A percentile compares a stretch with the other conserved stretches of the same genome.
These are phyloP conservation scores for Friedmanniomyces simplex DNA, from an alignment of 495 filamentous ascomycete species.

Conservation along the genomic window DNA sequence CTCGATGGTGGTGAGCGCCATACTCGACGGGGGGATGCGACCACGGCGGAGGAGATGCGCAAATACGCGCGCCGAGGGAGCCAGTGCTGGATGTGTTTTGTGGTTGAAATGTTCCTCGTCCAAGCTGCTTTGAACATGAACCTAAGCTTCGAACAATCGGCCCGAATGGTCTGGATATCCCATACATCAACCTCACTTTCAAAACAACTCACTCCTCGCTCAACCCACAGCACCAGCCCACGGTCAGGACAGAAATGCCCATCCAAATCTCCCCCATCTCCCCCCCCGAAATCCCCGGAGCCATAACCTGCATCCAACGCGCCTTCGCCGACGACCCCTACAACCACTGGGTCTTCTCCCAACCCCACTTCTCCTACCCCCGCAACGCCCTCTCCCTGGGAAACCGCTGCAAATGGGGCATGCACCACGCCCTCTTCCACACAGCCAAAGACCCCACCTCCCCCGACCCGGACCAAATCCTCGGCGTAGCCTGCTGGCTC, in stretches of 20 bases:
- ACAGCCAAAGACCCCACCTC: constrained; percentile 44
- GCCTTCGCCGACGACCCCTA: constrained; percentile 59
- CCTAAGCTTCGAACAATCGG: too few species aligned
- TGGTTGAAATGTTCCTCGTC: too few species aligned
- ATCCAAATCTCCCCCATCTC: constrained; percentile 46
- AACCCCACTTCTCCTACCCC: constrained; percentile 39
- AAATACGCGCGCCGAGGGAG: constrained; percentile 49
- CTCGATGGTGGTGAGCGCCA: constrained; percentile 47
- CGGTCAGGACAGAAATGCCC: constrained; percentile 34
- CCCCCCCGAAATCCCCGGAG: constrained; percentile 50
- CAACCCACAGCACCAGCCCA: too few species aligned
- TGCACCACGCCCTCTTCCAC: constrained; percentile 50
- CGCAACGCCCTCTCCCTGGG: constrained; percentile 55
- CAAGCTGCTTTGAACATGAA: too few species aligned
- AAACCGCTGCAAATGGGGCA: constrained; percentile 54
- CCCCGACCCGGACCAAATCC: constrained; percentile 32
- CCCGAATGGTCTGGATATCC: too few species aligned
- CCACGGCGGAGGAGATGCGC: constrained; percentile 50
- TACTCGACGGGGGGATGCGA: constrained; percentile 36
- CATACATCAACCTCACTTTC: too few species aligned
- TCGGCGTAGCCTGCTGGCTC: constrained; percentile 58
- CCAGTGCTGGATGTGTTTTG: constrained; percentile 36
- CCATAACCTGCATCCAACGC: constrained; percentile 46
- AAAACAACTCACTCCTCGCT: too few species aligned
- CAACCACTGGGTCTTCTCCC: constrained; percentile 42